Evolutionary conservation across 1,139 yeast species (phyloP).

Genomic region (Kurtzmaniella quercitrusa): DNA sequence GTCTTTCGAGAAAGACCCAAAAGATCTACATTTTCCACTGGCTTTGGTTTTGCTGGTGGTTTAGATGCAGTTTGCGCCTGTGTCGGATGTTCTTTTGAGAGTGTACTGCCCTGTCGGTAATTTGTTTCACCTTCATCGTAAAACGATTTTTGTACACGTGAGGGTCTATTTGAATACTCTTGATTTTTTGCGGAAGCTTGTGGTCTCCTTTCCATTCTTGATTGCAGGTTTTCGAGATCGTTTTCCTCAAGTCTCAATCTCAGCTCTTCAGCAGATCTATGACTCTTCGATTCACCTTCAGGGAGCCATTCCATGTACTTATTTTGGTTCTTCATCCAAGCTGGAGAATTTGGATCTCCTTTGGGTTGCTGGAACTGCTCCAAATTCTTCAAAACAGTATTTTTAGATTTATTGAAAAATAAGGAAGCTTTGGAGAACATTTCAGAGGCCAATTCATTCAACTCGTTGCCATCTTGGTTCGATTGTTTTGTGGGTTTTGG

Average conservation of each 20-base stretch:
- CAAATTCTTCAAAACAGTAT: constrained; percentile 61
- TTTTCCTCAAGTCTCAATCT: constrained; percentile 2
- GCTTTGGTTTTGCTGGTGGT: constrained; percentile 4
- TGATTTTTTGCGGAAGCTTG: background rate
- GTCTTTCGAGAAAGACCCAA: constrained; percentile 13
- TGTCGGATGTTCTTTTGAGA: background rate
- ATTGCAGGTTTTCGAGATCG: background rate
- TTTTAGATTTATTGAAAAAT: constrained; percentile 56
- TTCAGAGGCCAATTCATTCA: constrained; percentile 61
- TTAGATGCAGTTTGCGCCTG: constrained; percentile 2
- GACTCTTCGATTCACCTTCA: constrained; percentile 3
- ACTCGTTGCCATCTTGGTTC: constrained; percentile 15
- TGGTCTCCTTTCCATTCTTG: too few species aligned
- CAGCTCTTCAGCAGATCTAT: constrained; percentile 1
- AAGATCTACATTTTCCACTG: constrained; percentile 22
- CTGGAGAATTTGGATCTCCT: constrained; percentile 53
- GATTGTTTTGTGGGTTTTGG: constrained; percentile 4
- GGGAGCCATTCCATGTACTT: constrained; percentile 31
- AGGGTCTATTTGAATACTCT: background rate
- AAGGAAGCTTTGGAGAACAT: constrained; percentile 61
- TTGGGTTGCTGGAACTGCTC: constrained; percentile 49
- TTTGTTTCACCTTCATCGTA: background rate
- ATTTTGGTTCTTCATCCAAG: constrained; percentile 72
- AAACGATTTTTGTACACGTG: background rate
- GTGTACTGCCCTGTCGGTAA: background rate